Base-by-base conservation (phyloP, 371 early-diverging fungal species). In the Mucor plumbeus region DNA sequence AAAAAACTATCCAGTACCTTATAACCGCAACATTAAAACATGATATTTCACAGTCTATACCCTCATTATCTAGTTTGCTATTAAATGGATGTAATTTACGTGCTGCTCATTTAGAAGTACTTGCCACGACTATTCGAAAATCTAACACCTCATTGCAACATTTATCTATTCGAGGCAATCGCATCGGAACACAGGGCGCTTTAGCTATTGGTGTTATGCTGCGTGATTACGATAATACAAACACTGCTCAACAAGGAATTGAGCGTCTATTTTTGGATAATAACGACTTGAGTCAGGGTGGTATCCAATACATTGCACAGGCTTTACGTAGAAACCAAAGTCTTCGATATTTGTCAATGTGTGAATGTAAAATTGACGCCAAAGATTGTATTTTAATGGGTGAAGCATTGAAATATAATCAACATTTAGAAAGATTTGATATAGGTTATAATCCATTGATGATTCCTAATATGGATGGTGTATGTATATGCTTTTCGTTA, bases 201-300 rank as follows among this genome's bases (percentile, higher is more conserved):
- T 62, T 86, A 5, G 85, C 88, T 82, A 65, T 91, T 38, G 87
- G 88, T 1, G 90, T 89, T 10, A 79, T 91, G 84, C 64, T 91
- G 43, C 77, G 87, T 8, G 88, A 87, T 47, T 88, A 88, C 57
- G 87, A 86, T 26, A 86, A 81, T 36, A 26, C 7, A 13, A 15
- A 26, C 19, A 31, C 31, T 2, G 7, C 10, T 21, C 34, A 47
- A 5, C 68, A 73, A 7, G 87, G 90, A 3, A 60, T 91, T 14
- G 75, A 79, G 58, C n/a, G 38, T 4, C 36, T 67, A 21, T 56
- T 21, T 26, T 61, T 88, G 13, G 77, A 84, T 26, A 74, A 71
- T 21, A 90, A 90, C 60, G 86, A 88, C 38, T 70, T 91, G 21
- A 79, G 82, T 14, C 81, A 78, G 61, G 87, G 89, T 4, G 88